Evolutionary conservation across 2,329 filamentous ascomycete genomes (phyloP).

Genomic region (Trichoderma polysporum): DNA sequence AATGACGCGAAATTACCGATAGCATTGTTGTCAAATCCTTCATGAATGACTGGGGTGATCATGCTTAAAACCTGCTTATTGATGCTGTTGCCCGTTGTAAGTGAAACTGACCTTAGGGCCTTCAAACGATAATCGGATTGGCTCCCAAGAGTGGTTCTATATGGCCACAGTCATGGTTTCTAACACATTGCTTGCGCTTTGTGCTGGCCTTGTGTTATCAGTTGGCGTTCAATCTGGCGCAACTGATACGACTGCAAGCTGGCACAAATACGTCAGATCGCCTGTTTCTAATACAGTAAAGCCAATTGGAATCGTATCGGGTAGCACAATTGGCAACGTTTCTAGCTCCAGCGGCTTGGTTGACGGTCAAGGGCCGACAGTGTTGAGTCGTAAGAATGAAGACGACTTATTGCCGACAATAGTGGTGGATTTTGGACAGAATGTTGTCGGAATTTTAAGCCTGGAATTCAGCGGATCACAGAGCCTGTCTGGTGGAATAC

Average conservation of each 20-base stretch:
- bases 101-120: not conserved
- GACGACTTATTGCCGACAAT: slow-evolving; percentile 29
- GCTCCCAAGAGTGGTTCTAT: not conserved
- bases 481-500: slow-evolving; percentile 30
- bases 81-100: not conserved
- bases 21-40: not conserved
- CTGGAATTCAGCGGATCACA: slow-evolving; percentile 31
- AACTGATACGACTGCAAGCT: not conserved
- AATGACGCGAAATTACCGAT: slow-evolving; percentile 13
- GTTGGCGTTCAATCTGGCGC: not conserved
- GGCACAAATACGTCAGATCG: not conserved
- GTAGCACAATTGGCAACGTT: slow-evolving; percentile 2
- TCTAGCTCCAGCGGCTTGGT: slow-evolving; percentile 6
- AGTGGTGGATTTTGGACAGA: slow-evolving; percentile 52
- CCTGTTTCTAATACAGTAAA: not conserved
- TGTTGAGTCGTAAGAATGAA: not conserved
- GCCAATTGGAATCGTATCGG: not conserved
- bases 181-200: not conserved
- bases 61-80: not conserved
- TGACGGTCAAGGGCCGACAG: not conserved
- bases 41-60: no score
- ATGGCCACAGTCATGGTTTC: not conserved
- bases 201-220: not conserved
- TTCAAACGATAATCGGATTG: not conserved
- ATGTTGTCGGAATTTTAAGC: slow-evolving; percentile 44